Evolutionary conservation across 192 early-diverging fungal genomes (phyloP).

Genomic region (Coemansia sp.): DNA sequence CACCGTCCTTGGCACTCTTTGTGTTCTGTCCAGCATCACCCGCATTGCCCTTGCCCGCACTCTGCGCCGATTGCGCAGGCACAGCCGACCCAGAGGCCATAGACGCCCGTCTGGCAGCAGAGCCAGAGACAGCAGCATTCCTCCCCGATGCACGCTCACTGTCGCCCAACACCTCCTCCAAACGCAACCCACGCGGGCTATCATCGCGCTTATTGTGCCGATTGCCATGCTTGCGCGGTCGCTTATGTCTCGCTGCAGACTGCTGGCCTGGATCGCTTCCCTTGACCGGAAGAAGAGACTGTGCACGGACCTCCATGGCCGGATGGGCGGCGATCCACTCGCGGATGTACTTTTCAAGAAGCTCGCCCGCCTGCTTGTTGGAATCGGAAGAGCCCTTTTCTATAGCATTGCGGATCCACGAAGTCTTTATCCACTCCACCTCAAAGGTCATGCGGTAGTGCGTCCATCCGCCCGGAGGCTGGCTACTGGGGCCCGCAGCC

Average conservation of each 20-base stretch:
- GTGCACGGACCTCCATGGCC: slow-evolving; percentile 34
- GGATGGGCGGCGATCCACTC: slow-evolving; percentile 45
- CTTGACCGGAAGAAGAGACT: too few relatives aligned
- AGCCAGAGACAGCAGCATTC: slow-evolving; percentile 3
- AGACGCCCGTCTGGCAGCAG: too few relatives aligned
- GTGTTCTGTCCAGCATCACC: too few relatives aligned
- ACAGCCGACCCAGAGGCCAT: too few relatives aligned
- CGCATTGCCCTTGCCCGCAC: too few relatives aligned
- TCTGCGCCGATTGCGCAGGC: too few relatives aligned
- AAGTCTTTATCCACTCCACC: slow-evolving; percentile 50
- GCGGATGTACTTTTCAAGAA: slow-evolving; percentile 38
- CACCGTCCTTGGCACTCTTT: too few relatives aligned
- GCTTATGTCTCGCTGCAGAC: too few relatives aligned
- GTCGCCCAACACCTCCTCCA: slow-evolving; percentile 42
- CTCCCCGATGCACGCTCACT: neutral
- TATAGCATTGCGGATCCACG: slow-evolving; percentile 51
- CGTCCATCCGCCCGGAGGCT: slow-evolving; percentile 44
- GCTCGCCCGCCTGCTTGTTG: slow-evolving; percentile 48
- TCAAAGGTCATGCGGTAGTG: slow-evolving; percentile 48
- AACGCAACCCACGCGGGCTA: slow-evolving; percentile 42
- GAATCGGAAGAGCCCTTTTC: slow-evolving; percentile 52
- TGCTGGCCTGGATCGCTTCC: too few relatives aligned
- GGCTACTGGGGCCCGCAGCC: slow-evolving; percentile 25
- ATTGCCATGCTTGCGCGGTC: too few relatives aligned
- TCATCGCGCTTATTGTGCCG: slow-evolving; percentile 10